Evolutionary conservation across 2,329 filamentous ascomycete species (phyloP), one percentile per base, ranked within the genome.

Genomic region (Thielaviopsis ethacetica): DNA sequence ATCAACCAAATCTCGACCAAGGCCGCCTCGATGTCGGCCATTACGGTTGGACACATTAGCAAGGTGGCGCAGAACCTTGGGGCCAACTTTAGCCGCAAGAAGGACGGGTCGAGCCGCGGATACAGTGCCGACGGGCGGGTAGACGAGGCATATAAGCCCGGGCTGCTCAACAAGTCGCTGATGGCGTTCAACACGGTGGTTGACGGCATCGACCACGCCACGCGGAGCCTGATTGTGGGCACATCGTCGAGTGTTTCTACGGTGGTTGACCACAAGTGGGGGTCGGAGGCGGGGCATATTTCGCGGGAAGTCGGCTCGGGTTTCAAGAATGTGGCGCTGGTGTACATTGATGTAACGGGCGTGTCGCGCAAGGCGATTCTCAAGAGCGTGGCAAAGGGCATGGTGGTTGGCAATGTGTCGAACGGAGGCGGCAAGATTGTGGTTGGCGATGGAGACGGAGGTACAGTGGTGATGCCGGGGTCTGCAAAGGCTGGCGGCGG

Each of bases 181-280:
- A 97, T 98, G 75, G 93, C 93, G 0, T 97, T 97, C 70, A 89
- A 86, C 47, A 98, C 93, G 0, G 82, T 98, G 52, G 88, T 90
- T 24, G 93, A 98, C 66, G 93, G 93, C 44, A 86, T 97, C 61
- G 91, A 95, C 64, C 85, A 95, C 65, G 86, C 88, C 1, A 87
- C 89, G 1, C 85, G 85, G 57, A 87, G 82, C 62, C 74, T 98
- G 30, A 76, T 98, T 30, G 81, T 79, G 4, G 84, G 84, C 10
- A 82, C 85, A 2, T 85, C 88, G 3, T 77, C 79, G 1, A 90
- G 91, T n/a, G 86, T 91, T 24, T 89, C 83, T 41, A 88, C 85
- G 0, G 84, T 96, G 56, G 88, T 97, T 2, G 80, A 84, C n/a
- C 93, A 97, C 71, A 84, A 83, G 63, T 98, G 91, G 75, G 93